Conservation (phyloP, 208 protist genomes). For the Angomonas ambiguus region DNA sequence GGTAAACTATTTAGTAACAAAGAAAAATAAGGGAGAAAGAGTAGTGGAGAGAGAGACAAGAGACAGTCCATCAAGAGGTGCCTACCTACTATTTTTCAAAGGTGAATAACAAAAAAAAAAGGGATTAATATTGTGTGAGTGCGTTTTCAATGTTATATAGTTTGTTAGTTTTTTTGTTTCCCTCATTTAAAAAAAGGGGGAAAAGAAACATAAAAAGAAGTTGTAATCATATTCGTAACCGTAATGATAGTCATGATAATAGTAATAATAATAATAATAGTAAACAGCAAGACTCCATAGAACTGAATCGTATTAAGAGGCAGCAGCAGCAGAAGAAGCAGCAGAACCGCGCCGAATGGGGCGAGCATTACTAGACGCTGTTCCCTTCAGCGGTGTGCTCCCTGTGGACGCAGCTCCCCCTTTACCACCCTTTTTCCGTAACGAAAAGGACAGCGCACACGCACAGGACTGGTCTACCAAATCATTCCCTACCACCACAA, state of each 20-base stretch:
- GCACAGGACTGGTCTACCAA: slow-evolving; percentile 86
- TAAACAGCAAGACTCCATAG: too few relatives aligned
- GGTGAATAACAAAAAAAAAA: not conserved
- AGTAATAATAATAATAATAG: too few relatives aligned
- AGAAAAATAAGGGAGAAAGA: slow-evolving; percentile 5
- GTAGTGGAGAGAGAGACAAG: not conserved
- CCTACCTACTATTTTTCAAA: not conserved
- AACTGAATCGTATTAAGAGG: too few relatives aligned
- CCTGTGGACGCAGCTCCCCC: not conserved
- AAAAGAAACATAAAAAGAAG: not conserved
- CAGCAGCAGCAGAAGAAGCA: not conserved
- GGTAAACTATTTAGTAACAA: not conserved
- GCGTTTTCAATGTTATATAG: too few relatives aligned
- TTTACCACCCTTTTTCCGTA: slow-evolving; percentile 28
- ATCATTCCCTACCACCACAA: slow-evolving; percentile 87
- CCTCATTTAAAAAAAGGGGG: too few relatives aligned
- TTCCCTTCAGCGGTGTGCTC: not conserved
- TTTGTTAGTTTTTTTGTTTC: too few relatives aligned
- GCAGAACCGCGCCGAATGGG: slow-evolving; percentile 23
- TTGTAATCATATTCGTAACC: too few relatives aligned
- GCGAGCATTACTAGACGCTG: slow-evolving; percentile 8
- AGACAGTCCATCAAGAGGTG: not conserved
- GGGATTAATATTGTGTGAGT: not conserved
- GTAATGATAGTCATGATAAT: too few relatives aligned
- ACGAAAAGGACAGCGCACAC: slow-evolving; percentile 88